These are phyloP conservation scores for Chlorella sp. DNA, from an alignment of 139 green algal species.

Conservation along the genomic window DNA sequence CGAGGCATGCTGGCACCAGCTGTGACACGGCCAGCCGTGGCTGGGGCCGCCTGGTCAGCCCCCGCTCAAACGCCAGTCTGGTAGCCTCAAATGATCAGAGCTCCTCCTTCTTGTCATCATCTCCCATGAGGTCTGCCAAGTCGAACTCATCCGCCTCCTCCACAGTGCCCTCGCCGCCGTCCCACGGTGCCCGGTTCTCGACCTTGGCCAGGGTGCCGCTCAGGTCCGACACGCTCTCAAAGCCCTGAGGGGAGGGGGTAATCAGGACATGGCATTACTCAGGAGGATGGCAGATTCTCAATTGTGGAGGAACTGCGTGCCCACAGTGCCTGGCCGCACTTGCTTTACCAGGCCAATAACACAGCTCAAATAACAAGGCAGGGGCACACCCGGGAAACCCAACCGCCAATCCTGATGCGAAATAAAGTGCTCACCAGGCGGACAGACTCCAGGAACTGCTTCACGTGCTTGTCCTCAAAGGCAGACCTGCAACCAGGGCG, in stretches of 20 bases:
- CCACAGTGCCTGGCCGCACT: no score
- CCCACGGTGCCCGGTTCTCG: slow-evolving; percentile 62
- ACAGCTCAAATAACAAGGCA: no score
- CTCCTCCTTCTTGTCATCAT: slow-evolving; percentile 24
- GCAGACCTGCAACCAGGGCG: slow-evolving; percentile 11
- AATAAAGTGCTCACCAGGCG: slow-evolving; percentile 15
- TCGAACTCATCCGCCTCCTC: slow-evolving; percentile 86
- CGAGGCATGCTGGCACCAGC: no score
- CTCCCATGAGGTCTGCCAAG: slow-evolving; percentile 82
- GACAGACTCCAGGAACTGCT: slow-evolving; percentile 65
- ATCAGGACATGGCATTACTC: no score
- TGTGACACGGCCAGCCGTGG: no score
- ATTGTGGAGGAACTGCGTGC: no score
- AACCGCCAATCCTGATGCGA: no score
- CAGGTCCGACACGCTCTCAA: slow-evolving; percentile 46
- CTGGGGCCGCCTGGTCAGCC: no score
- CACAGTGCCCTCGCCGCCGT: slow-evolving; percentile 79
- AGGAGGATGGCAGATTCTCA: no score
- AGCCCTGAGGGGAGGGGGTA: slow-evolving; percentile 24
- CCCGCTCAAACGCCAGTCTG: no score
- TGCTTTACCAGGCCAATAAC: no score
- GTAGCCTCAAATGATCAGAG: slow-evolving; percentile 6
- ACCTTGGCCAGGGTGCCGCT: slow-evolving; percentile 40
- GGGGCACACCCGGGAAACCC: no score
- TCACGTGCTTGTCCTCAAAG: slow-evolving; percentile 58